Evolutionary conservation across 345 rosid genomes (phyloP), one percentile per base, ranked within the genome.

Genomic region (Mangifera indica): DNA sequence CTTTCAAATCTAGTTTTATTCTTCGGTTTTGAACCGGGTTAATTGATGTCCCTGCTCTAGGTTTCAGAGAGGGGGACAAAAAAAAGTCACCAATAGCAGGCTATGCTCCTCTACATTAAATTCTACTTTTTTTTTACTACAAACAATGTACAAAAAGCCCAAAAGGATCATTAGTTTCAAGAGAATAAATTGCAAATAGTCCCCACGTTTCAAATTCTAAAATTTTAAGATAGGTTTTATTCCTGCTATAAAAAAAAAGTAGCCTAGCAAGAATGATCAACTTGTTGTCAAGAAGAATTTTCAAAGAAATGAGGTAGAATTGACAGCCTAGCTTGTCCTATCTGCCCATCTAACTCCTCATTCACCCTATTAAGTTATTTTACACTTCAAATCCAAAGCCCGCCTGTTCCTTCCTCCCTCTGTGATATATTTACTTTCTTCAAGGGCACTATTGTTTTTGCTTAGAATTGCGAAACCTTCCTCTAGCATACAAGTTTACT

Each of bases 371-470:
- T n/a, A n/a, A 3, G 1, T 15, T 5, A 14, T 37, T 14, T 52
- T 21, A 21, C 64, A 22, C 8, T 77, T 84, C 69, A 77, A 84
- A 77, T 46, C 54, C 60, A 20, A 64, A 72, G 55, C 80, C 83
- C 78, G 82, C 81, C 77, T 15, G 34, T 22, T 37, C 69, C 14
- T 58, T 10, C 48, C 22, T 42, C 32, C 46, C 1, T 34, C 46
- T 71, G 22, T 71, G 18, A 63, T 63, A 42, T 56, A 6, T 51
- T 40, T 60, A 34, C 3, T 34, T 17, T 48, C 21, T 26, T 46
- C 8, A 14, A 14, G 1, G 0, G 4, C 6, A 22, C 25, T 10
- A 52, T 14, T 61, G 51, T 5, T 34, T 61, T 51, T 51, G 34
- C 29, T 8, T 4, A 34, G 22, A 37, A n/a, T 69, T 57, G 20